phyloP scores from a whole-genome alignment of 1,139 yeast genomes.

The Taphrina sp. region DNA sequence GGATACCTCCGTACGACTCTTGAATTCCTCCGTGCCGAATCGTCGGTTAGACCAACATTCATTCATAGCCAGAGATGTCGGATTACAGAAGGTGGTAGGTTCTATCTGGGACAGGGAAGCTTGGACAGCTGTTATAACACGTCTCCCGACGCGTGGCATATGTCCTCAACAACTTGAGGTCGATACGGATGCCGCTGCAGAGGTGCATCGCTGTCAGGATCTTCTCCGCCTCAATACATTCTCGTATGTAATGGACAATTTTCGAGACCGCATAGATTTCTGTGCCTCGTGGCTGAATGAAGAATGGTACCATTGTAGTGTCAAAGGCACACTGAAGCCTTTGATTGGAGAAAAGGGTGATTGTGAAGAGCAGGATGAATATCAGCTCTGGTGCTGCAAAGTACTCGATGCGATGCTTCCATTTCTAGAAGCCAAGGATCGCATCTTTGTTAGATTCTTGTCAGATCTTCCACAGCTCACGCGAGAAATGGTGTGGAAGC shows the following conservation, averaged over 20 bases:
- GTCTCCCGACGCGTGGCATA: slow-evolving; percentile 75
- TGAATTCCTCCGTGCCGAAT: too few species aligned
- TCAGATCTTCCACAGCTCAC: slow-evolving; percentile 82
- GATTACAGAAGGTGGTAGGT: slow-evolving; percentile 24
- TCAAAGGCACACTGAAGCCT: too few species aligned
- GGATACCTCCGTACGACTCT: neutral
- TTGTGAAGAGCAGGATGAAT: slow-evolving; percentile 45
- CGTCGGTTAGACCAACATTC: too few species aligned
- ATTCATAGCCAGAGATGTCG: slow-evolving; percentile 11
- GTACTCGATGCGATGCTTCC: slow-evolving; percentile 80
- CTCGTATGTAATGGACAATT: slow-evolving; percentile 69
- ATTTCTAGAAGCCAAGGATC: slow-evolving; percentile 73
- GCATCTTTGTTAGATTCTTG: slow-evolving; percentile 73
- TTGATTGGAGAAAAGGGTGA: slow-evolving; percentile 52
- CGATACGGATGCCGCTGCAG: slow-evolving; percentile 37
- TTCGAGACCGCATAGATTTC: slow-evolving; percentile 68
- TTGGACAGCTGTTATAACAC: slow-evolving; percentile 72
- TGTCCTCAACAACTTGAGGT: slow-evolving; percentile 42
- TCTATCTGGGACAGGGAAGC: slow-evolving; percentile 44
- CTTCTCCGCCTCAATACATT: slow-evolving; percentile 68
- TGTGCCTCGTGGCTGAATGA: slow-evolving; percentile 94
- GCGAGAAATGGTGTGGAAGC: slow-evolving; percentile 57
- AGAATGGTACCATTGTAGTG: slow-evolving; percentile 96
- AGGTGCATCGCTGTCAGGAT: slow-evolving; percentile 48
- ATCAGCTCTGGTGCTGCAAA: slow-evolving; percentile 66